A percentile compares a stretch with the other conserved stretches of the same genome.
Conservation (phyloP, 225 moss, liverwort and hornwort species). For the Polytrichum commune region DNA sequence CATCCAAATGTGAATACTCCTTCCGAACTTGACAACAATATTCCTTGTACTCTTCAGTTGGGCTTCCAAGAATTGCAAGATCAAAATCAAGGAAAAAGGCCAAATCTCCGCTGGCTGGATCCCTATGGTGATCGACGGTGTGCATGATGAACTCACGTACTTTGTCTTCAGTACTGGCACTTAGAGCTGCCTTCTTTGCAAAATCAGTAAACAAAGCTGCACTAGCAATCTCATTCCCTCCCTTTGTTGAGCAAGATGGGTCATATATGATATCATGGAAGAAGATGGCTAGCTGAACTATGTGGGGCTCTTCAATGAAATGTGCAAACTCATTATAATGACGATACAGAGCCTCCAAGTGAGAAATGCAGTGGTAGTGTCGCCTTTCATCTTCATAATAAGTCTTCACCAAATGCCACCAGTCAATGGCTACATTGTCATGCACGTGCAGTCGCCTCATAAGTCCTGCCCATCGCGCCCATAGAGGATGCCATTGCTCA, state of each 20-base stretch:
- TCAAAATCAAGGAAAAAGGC: background rate
- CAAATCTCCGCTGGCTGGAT: background rate
- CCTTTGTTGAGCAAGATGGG: conserved; percentile 7
- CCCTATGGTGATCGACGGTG: background rate
- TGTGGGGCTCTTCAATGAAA: conserved; percentile 23
- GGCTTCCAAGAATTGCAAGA: background rate
- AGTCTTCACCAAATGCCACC: conserved; percentile 24
- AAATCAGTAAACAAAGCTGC: conserved; percentile 20
- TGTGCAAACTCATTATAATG: conserved; percentile 32
- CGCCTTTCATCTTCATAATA: conserved; percentile 24
- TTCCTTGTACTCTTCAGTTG: background rate
- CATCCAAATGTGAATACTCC: conserved; percentile 3
- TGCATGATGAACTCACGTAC: background rate
- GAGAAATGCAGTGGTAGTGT: conserved; percentile 20
- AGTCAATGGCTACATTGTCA: conserved; percentile 19
- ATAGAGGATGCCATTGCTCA: conserved; percentile 24
- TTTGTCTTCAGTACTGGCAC: background rate
- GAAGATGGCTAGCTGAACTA: conserved; percentile 31
- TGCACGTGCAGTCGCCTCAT: conserved; percentile 25
- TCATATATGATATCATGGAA: conserved; percentile 26
- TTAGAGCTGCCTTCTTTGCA: conserved; percentile 21
- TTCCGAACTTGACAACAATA: background rate
- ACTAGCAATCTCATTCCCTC: conserved; percentile 23
- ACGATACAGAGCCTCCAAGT: conserved; percentile 21
- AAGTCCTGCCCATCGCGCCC: conserved; percentile 38